These are phyloP conservation scores for Phlegmacium glaucopus DNA, from an alignment of 768 basidiomycete genomes.

Conservation along the genomic window DNA sequence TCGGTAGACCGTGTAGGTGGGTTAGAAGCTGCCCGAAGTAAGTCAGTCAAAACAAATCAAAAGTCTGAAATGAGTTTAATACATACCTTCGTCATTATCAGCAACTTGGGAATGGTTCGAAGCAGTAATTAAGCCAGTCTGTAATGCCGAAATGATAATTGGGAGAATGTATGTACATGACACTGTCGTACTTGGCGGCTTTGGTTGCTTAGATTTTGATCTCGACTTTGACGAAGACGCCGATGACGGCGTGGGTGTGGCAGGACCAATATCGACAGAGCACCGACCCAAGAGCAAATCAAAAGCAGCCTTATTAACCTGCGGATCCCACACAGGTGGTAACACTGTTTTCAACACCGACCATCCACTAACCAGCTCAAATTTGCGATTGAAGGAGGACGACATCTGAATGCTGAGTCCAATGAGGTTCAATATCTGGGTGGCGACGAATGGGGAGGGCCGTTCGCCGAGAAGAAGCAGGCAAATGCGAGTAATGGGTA, in stretches of 20 bases:
- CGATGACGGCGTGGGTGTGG: constrained; percentile 17
- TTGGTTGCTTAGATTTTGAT: constrained; percentile 15
- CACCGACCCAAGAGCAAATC: constrained; percentile 57
- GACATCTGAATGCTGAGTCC: constrained; percentile 51
- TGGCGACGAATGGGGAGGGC: constrained; percentile 58
- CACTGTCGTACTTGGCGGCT: constrained; percentile 23
- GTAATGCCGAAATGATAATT: constrained; percentile 67
- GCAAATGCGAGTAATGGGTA: constrained; percentile 77
- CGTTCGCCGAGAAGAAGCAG: constrained; percentile 77
- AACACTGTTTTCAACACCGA: constrained; percentile 65
- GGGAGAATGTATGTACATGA: constrained; percentile 73
- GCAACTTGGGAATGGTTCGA: constrained; percentile 32
- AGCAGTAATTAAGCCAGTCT: constrained; percentile 45
- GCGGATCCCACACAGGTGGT: constrained; percentile 63
- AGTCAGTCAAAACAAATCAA: constrained; percentile 1
- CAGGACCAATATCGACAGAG: neutral
- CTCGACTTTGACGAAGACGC: constrained; percentile 10
- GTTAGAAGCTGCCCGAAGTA: constrained; percentile 8
- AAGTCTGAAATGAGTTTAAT: neutral
- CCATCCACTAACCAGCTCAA: constrained; percentile 87
- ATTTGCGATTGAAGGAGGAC: constrained; percentile 70
- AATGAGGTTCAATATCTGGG: constrained; percentile 59
- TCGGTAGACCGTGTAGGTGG: constrained; percentile 27
- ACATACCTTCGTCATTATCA: constrained; percentile 28
- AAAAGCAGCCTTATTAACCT: constrained; percentile 65